phyloP scores from a whole-genome alignment of 1,284 basidiomycete species.

The Tilletia indica region DNA sequence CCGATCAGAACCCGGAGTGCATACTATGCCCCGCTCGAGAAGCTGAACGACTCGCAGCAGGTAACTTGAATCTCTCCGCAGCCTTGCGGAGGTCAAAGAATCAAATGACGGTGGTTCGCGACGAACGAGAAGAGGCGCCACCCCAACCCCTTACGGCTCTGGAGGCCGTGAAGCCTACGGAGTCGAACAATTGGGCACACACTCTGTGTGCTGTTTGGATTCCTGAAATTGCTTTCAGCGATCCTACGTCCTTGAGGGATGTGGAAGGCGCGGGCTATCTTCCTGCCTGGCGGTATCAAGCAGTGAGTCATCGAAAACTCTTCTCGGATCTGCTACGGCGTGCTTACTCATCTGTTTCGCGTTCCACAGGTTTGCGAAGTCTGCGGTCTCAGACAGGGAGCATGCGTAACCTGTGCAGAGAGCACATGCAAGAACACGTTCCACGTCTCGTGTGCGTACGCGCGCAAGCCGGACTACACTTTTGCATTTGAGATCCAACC shows the following conservation, averaged over 20 bases:
- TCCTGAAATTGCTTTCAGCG: slow-evolving; percentile 76
- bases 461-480: slow-evolving; percentile 65
- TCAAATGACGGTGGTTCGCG: background rate
- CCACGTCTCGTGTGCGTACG: slow-evolving; percentile 88
- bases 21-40: background rate
- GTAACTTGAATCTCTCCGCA: background rate
- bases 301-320: slow-evolving; percentile 30
- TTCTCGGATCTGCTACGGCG: background rate
- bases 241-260: slow-evolving; percentile 68
- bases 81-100: background rate
- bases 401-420: slow-evolving; percentile 77
- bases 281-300: slow-evolving; percentile 57
- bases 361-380: slow-evolving; percentile 34
- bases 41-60: background rate
- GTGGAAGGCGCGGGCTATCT: slow-evolving; percentile 85
- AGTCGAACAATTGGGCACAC: slow-evolving; percentile 89
- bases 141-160: slow-evolving; percentile 59
- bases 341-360: background rate
- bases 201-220: slow-evolving; percentile 83
- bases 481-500: slow-evolving; percentile 88
- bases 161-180: slow-evolving; percentile 85
- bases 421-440: slow-evolving; percentile 68
- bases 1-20: background rate
- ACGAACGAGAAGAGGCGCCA: background rate
- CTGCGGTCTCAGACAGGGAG: slow-evolving; percentile 64